Percentiles rank a stretch among this genome's conserved stretches.
These are phyloP conservation scores for Aciculoconidium aculeatum DNA, from an alignment of 805 yeast species.

Conservation along the genomic window DNA sequence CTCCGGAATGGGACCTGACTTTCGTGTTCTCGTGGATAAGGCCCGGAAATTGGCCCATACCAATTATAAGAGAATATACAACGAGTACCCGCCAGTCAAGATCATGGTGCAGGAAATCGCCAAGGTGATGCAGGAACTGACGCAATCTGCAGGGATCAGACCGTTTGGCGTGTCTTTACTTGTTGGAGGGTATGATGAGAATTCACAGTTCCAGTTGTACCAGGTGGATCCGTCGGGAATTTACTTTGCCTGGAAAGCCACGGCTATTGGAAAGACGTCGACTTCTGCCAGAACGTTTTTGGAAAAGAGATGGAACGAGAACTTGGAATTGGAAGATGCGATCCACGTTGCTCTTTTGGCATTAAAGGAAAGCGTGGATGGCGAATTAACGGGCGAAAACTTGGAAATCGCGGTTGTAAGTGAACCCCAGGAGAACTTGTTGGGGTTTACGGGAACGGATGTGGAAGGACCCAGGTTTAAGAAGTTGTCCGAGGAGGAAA, in stretches of 20 bases:
- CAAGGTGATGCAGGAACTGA: slow-evolving; percentile 95
- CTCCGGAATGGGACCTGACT: slow-evolving; percentile 99
- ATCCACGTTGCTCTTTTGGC: slow-evolving; percentile 93
- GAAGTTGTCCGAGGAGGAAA: slow-evolving; percentile 81
- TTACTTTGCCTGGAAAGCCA: slow-evolving; percentile 98
- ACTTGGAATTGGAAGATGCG: slow-evolving; percentile 95
- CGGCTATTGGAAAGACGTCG: slow-evolving; percentile 96
- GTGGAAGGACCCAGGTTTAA: slow-evolving; percentile 88
- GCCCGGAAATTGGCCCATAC: slow-evolving; percentile 93
- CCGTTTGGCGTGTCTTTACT: slow-evolving; percentile 96
- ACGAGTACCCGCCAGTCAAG: slow-evolving; percentile 96
- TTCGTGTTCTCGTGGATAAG: slow-evolving; percentile 87
- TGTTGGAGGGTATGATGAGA: slow-evolving; percentile 90
- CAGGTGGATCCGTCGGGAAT: slow-evolving; percentile 99
- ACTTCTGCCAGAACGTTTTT: slow-evolving; percentile 94
- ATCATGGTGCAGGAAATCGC: slow-evolving; percentile 93
- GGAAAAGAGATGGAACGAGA: slow-evolving; percentile 98
- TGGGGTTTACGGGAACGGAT: slow-evolving; percentile 82
- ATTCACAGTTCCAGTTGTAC: slow-evolving; percentile 65
- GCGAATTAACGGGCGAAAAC: slow-evolving; percentile 95
- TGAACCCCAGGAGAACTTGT: slow-evolving; percentile 68
- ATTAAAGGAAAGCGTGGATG: slow-evolving; percentile 93
- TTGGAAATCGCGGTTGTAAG: slow-evolving; percentile 89
- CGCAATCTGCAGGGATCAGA: slow-evolving; percentile 97
- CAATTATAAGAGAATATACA: slow-evolving; percentile 85